phyloP scores from a whole-genome alignment of 805 yeast species.

The Candida nitratophila region DNA sequence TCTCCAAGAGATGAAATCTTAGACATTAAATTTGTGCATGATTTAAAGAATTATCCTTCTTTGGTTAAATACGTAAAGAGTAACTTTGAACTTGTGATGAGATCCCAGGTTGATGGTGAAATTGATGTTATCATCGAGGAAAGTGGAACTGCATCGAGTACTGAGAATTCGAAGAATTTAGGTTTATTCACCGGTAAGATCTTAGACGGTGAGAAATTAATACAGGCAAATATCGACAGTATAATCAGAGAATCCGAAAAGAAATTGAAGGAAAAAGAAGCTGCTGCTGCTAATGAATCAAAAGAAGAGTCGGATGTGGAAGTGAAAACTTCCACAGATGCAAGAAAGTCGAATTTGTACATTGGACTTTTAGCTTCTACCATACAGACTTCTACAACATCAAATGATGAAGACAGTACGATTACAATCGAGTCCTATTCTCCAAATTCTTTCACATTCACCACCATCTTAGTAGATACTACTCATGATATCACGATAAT shows the following conservation, averaged over 20 bases:
- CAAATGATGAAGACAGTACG: conserved; percentile 20
- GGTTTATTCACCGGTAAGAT: conserved; percentile 70
- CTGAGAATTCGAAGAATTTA: conserved; percentile 35
- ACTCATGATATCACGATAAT: conserved; percentile 68
- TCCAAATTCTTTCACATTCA: conserved; percentile 61
- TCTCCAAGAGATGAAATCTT: conserved; percentile 43
- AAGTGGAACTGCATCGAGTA: conserved; percentile 25
- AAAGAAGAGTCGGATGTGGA: not conserved
- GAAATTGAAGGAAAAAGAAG: conserved; percentile 4
- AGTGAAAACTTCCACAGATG: conserved; percentile 2
- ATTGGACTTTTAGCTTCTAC: conserved; percentile 25
- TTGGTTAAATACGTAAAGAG: conserved; percentile 40
- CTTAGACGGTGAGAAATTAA: conserved; percentile 81
- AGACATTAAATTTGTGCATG: conserved; percentile 61
- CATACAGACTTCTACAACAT: conserved; percentile 12
- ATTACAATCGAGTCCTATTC: conserved; percentile 39
- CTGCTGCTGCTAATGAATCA: conserved; percentile 2
- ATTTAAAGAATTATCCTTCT: conserved; percentile 46
- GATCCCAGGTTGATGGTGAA: conserved; percentile 69
- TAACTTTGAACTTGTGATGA: conserved; percentile 57
- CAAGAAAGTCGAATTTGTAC: conserved; percentile 19
- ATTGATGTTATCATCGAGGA: conserved; percentile 56
- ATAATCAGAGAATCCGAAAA: conserved; percentile 43
- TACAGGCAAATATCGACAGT: conserved; percentile 79
- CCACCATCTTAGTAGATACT: conserved; percentile 69